A percentile compares a stretch with the other conserved stretches of the same genome.
These are phyloP conservation scores for Cadophora luteo-olivacea DNA, from an alignment of 2,329 filamentous ascomycete species.

Conservation along the genomic window DNA sequence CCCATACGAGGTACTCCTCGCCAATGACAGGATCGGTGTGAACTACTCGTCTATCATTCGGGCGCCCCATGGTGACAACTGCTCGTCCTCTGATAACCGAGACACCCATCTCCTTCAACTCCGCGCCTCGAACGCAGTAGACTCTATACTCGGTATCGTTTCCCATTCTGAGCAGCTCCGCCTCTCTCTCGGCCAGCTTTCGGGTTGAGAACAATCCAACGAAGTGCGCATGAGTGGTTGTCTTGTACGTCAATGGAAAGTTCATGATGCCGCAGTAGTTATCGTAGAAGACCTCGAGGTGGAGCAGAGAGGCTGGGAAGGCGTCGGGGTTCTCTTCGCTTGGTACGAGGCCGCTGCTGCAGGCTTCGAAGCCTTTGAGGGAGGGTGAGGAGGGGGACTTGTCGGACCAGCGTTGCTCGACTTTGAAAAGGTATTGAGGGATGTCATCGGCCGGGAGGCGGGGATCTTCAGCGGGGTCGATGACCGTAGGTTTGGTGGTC, in stretches of 20 bases:
- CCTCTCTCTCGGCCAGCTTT: not conserved
- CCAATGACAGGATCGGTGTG: not conserved
- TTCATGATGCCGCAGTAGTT: not conserved
- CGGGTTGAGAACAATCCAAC: not conserved
- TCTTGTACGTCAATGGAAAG: not conserved
- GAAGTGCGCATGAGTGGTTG: not conserved
- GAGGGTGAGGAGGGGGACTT: not conserved
- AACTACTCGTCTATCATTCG: not conserved
- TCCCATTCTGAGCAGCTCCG: not conserved
- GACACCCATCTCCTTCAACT: not conserved
- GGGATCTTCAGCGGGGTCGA: not conserved
- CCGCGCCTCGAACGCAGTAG: not conserved
- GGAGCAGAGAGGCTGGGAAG: not conserved
- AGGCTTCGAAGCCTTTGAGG: not conserved
- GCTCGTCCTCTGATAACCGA: not conserved
- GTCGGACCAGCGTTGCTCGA: not conserved
- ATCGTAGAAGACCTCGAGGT: not conserved
- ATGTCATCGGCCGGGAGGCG: not conserved
- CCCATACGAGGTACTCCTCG: conserved; percentile 6
- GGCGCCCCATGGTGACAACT: not conserved
- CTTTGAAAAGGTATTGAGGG: not conserved
- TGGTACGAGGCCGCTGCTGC: not conserved
- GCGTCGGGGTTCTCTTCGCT: not conserved
- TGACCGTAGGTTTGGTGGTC: not conserved
- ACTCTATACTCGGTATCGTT: not conserved